phyloP scores from a whole-genome alignment of 257 asterid genomes.

The Penstemon newberryi region DNA sequence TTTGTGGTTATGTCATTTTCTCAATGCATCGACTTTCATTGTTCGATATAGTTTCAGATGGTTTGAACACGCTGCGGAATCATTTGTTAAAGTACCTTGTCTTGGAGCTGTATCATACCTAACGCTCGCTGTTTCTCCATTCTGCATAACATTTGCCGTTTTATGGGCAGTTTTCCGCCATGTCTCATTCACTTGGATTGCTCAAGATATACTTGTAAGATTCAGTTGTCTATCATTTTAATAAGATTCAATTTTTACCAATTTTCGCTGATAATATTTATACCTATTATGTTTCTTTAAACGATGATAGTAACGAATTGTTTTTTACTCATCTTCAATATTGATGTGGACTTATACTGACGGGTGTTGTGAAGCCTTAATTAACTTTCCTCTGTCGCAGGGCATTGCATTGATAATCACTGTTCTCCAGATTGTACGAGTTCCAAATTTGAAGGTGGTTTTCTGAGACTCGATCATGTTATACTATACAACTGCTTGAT shows the following conservation, averaged over 20 bases:
- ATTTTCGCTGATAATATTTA: background rate
- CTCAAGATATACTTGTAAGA: conserved; percentile 98
- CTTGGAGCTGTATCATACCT: conserved; percentile 85
- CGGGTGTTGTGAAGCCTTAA: background rate
- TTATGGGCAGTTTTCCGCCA: conserved; percentile 85
- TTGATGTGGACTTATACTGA: background rate
- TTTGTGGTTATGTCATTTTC: conserved; percentile 10
- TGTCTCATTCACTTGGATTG: conserved; percentile 91
- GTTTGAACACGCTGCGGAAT: conserved; percentile 68
- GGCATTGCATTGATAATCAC: conserved; percentile 94
- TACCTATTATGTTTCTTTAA: conserved; percentile 4
- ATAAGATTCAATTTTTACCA: background rate
- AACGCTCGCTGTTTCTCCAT: conserved; percentile 84
- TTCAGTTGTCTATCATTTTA: background rate
- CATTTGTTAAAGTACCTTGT: conserved; percentile 71
- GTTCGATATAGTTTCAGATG: conserved; percentile 83
- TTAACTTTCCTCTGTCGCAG: conserved; percentile 40
- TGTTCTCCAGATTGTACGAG: conserved; percentile 84
- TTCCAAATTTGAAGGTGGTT: conserved; percentile 92
- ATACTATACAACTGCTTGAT: conserved; percentile 14
- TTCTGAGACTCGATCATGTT: conserved; percentile 7
- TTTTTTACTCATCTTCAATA: background rate
- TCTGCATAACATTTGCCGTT: conserved; percentile 87
- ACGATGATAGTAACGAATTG: background rate
- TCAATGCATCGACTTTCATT: conserved; percentile 35